Evolutionary conservation across 805 yeast genomes (phyloP).

Genomic region (Torulaspora maleeae): DNA sequence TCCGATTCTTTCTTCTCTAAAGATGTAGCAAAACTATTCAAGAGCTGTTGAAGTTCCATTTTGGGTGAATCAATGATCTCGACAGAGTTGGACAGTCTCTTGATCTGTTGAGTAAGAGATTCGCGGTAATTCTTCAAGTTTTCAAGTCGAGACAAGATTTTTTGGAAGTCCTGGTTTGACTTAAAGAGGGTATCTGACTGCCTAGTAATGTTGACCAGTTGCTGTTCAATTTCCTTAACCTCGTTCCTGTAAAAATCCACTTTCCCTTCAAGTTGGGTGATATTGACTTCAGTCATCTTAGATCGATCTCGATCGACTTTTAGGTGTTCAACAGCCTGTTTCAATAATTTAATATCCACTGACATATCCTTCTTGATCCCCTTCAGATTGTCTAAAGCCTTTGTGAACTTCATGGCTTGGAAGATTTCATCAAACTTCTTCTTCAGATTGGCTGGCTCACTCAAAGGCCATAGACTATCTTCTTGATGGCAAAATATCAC

Average conservation of each 20-base stretch:
- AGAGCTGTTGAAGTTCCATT: slow-evolving; percentile 38
- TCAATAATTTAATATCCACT: slow-evolving; percentile 66
- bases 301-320: slow-evolving; percentile 72
- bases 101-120: slow-evolving; percentile 47
- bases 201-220: slow-evolving; percentile 50
- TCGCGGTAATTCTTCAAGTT: slow-evolving; percentile 46
- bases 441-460: slow-evolving; percentile 84
- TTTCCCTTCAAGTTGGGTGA: slow-evolving; percentile 41
- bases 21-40: slow-evolving; percentile 41
- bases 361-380: slow-evolving; percentile 70
- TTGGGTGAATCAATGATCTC: slow-evolving; percentile 31
- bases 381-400: slow-evolving; percentile 78
- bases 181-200: slow-evolving; percentile 63
- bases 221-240: slow-evolving; percentile 44
- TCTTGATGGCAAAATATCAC: slow-evolving; percentile 98
- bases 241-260: slow-evolving; percentile 46
- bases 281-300: slow-evolving; percentile 46
- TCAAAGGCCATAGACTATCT: slow-evolving; percentile 92
- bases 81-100: slow-evolving; percentile 38
- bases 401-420: slow-evolving; percentile 90
- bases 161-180: slow-evolving; percentile 77
- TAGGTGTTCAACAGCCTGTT: slow-evolving; percentile 74
- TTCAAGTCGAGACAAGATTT: slow-evolving; percentile 58
- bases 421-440: slow-evolving; percentile 94
- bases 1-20: slow-evolving; percentile 31